Evolutionary conservation across 176 grass and related monocot species (phyloP).

Genomic region (Calamus simplicifolius): DNA sequence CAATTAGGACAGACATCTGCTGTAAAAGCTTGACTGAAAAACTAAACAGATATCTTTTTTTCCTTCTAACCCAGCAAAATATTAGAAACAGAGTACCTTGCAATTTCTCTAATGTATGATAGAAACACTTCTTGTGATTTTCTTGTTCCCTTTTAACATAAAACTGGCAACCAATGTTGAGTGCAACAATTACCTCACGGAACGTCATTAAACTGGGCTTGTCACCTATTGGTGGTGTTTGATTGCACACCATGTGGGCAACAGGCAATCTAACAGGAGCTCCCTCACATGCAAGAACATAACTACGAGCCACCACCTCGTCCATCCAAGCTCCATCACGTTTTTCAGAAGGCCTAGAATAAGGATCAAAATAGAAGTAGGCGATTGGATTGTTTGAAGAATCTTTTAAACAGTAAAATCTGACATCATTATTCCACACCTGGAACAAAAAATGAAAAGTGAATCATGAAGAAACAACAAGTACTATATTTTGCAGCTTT

Average conservation of each 20-base stretch:
- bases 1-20: too few relatives aligned
- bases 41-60: too few relatives aligned
- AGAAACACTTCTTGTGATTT: background rate
- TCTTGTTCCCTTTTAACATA: background rate
- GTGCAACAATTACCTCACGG: constrained; percentile 58
- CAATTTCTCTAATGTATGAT: too few relatives aligned
- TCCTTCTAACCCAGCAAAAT: too few relatives aligned
- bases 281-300: constrained; percentile 63
- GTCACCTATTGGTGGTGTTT: constrained; percentile 83
- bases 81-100: too few relatives aligned
- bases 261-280: constrained; percentile 67
- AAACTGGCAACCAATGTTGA: background rate
- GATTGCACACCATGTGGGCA: constrained; percentile 97
- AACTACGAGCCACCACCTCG: constrained; percentile 86
- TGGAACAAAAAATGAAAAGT: constrained; percentile 14
- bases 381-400: constrained; percentile 68
- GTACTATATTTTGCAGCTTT: background rate
- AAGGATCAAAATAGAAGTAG: constrained; percentile 97
- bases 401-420: constrained; percentile 96
- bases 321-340: constrained; percentile 96
- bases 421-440: constrained; percentile 90
- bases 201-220: constrained; percentile 99
- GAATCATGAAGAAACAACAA: too few relatives aligned
- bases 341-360: constrained; percentile 96
- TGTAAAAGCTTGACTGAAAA: too few relatives aligned